Evolutionary conservation across 202 grass and related monocot species (phyloP).

Genomic region (Bolboschoenoplectus hybrid): DNA sequence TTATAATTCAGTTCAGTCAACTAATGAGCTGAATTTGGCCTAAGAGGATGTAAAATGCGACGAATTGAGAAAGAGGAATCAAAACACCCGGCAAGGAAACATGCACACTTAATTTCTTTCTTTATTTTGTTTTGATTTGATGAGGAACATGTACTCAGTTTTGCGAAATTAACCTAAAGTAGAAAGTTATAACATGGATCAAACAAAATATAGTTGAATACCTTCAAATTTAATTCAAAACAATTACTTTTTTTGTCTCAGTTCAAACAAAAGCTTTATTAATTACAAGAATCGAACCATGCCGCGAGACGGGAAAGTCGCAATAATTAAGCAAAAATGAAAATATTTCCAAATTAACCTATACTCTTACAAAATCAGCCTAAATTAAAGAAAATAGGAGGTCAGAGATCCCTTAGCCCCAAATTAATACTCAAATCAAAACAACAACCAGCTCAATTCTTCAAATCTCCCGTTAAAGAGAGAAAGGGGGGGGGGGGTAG

Average conservation of each 20-base stretch:
- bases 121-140: neutral
- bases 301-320: neutral
- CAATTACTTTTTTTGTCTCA: neutral
- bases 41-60: neutral
- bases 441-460: slow-evolving; percentile 7
- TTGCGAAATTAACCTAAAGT: neutral
- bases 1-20: slow-evolving; percentile 9
- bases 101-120: slow-evolving; percentile 12
- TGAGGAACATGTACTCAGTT: neutral
- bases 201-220: neutral
- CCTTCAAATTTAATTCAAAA: neutral
- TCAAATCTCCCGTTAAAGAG: neutral
- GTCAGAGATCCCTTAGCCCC: neutral
- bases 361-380: neutral
- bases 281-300: neutral
- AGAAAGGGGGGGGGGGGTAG: neutral
- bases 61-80: neutral
- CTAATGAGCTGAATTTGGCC: neutral
- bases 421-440: neutral
- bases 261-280: neutral
- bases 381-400: neutral
- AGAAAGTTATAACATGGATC: slow-evolving; percentile 11
- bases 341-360: neutral
- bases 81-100: neutral
- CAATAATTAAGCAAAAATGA: neutral